phyloP scores from a whole-genome alignment of 2,329 filamentous ascomycete species.

The Colletotrichum shisoi region DNA sequence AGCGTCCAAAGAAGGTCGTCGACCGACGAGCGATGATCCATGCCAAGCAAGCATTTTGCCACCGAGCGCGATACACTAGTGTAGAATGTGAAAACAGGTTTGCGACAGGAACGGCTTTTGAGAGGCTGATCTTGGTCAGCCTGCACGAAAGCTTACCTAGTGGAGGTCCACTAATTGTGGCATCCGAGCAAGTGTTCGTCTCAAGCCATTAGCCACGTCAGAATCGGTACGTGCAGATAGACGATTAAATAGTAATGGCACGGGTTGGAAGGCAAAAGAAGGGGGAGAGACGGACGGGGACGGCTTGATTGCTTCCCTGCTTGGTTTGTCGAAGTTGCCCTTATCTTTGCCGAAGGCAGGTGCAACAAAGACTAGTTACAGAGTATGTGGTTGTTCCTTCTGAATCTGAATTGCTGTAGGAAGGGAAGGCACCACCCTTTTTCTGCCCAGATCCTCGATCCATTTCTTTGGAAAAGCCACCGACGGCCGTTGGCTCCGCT shows the following conservation, averaged over 20 bases:
- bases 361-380: background rate
- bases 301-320: background rate
- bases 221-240: background rate
- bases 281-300: background rate
- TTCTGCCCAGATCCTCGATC: slow-evolving; percentile 19
- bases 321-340: slow-evolving; percentile 7
- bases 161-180: slow-evolving; percentile 22
- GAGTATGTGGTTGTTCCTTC: too few relatives aligned
- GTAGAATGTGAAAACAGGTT: slow-evolving; percentile 35
- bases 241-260: too few relatives aligned
- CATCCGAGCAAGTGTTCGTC: slow-evolving; percentile 4
- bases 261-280: slow-evolving; percentile 11
- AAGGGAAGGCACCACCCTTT: slow-evolving; percentile 17
- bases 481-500: slow-evolving; percentile 21
- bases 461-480: background rate
- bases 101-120: slow-evolving; percentile 38
- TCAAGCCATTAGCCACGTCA: background rate
- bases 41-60: slow-evolving; percentile 40
- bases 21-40: slow-evolving; percentile 29
- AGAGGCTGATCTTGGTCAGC: slow-evolving; percentile 35
- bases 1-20: slow-evolving; percentile 8
- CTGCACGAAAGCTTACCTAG: slow-evolving; percentile 25
- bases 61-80: slow-evolving; percentile 30
- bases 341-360: slow-evolving; percentile 11
- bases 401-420: too few relatives aligned